Conservation (phyloP, 1,284 basidiomycete genomes). For the Phellopilus nigrolimitatus region DNA sequence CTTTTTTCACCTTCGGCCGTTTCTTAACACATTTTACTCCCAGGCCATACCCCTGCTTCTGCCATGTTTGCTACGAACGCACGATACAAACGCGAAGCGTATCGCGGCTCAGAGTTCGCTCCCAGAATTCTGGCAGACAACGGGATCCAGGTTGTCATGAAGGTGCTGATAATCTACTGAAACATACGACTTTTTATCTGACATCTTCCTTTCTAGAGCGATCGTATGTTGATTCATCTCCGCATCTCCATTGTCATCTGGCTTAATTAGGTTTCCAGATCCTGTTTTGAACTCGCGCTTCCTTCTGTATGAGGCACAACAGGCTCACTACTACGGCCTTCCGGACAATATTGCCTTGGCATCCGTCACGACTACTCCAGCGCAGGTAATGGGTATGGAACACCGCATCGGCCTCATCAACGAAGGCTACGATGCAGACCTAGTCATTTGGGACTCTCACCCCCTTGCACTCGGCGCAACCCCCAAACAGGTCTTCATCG, state of each 20-base stretch:
- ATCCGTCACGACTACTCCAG: constrained; percentile 79
- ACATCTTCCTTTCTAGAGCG: constrained; percentile 43
- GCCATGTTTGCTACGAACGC: constrained; percentile 69
- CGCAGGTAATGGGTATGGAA: constrained; percentile 70
- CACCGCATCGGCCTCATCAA: constrained; percentile 79
- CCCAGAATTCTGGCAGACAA: constrained; percentile 74
- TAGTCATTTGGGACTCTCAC: constrained; percentile 72
- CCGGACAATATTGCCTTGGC: constrained; percentile 57
- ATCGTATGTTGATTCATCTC: constrained; percentile 32
- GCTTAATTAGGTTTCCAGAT: constrained; percentile 26
- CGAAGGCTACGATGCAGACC: constrained; percentile 49
- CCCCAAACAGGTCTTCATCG: constrained; percentile 71
- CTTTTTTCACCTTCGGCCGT: background rate
- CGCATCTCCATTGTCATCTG: background rate
- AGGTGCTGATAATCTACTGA: constrained; percentile 38
- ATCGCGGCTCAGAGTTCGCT: constrained; percentile 82
- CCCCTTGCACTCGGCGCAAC: constrained; percentile 71
- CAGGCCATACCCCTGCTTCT: constrained; percentile 58
- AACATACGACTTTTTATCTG: background rate
- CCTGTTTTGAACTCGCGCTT: constrained; percentile 74
- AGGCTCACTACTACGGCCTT: constrained; percentile 78
- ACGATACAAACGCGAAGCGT: constrained; percentile 83
- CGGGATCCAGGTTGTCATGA: constrained; percentile 74
- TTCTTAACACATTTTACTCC: constrained; percentile 20
- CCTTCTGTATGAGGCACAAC: constrained; percentile 81